Conservation (phyloP, 768 basidiomycete species). For the Suillus bovinus region DNA sequence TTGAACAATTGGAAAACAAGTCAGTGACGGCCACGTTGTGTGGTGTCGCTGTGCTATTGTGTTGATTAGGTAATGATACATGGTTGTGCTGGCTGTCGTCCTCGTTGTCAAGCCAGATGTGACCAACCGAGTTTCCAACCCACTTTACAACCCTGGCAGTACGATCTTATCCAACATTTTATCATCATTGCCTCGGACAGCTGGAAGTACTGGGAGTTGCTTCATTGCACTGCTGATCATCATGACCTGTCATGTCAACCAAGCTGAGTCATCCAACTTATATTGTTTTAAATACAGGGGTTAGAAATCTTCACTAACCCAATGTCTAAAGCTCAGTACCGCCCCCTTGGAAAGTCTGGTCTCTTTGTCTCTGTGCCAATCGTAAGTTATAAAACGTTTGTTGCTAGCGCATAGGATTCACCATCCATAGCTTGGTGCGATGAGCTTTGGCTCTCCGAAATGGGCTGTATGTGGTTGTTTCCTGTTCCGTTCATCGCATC, state of each 20-base stretch:
- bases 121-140: too few relatives aligned
- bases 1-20: background rate
- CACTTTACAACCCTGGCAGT: too few relatives aligned
- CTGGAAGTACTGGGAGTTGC: too few relatives aligned
- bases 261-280: too few relatives aligned
- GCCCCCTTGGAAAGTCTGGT: conserved; percentile 32
- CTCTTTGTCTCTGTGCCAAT: conserved; percentile 37
- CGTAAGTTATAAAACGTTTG: conserved; percentile 15
- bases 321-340: conserved; percentile 26
- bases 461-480: conserved; percentile 23
- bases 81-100: background rate
- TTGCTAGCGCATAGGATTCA: background rate
- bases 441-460: conserved; percentile 27
- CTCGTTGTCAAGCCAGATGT: background rate
- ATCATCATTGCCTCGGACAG: too few relatives aligned
- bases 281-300: conserved; percentile 2
- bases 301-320: conserved; percentile 9
- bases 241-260: too few relatives aligned
- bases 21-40: background rate
- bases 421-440: conserved; percentile 26
- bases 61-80: background rate
- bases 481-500: background rate
- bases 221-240: too few relatives aligned
- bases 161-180: too few relatives aligned
- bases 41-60: conserved; percentile 3